A percentile compares a stretch with the other conserved stretches of the same genome.
Evolutionary conservation across 1,284 basidiomycete species (phyloP).

Genomic region (Ustilago shanxiensis): DNA sequence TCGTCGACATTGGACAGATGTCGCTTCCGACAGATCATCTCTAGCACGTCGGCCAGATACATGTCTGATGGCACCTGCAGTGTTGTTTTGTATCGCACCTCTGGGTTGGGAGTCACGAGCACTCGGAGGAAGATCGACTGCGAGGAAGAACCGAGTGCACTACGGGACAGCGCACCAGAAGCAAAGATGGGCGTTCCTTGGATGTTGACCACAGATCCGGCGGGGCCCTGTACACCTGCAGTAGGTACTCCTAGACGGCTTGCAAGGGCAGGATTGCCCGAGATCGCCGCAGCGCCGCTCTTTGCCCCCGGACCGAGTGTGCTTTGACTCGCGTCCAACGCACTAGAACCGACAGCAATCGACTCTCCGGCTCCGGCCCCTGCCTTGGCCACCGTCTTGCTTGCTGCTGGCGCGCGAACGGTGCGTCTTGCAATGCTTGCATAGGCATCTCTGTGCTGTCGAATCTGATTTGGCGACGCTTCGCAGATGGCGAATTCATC

Average conservation of each 20-base stretch:
- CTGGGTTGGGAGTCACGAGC: conserved; percentile 59
- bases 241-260: conserved; percentile 37
- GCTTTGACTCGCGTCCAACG: conserved; percentile 27
- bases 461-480: conserved; percentile 80
- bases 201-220: conserved; percentile 54
- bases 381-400: conserved; percentile 14
- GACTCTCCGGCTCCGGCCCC: conserved; percentile 22
- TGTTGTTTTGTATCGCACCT: conserved; percentile 68
- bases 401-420: conserved; percentile 24
- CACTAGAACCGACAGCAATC: conserved; percentile 18
- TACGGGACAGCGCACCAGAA: conserved; percentile 50
- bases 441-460: conserved; percentile 79
- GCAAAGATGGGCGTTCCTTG: conserved; percentile 63
- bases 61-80: conserved; percentile 77
- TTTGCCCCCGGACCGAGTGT: conserved; percentile 28
- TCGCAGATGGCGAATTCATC: conserved; percentile 87
- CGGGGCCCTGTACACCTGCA: conserved; percentile 16
- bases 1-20: conserved; percentile 58
- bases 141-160: conserved; percentile 45
- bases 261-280: conserved; percentile 35
- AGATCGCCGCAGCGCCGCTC: conserved; percentile 28
- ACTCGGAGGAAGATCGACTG: conserved; percentile 62
- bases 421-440: conserved; percentile 39
- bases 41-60: conserved; percentile 96
- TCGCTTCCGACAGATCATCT: conserved; percentile 71